These are phyloP conservation scores for Spathaspora gorwiae DNA, from an alignment of 805 yeast genomes.

Conservation along the genomic window DNA sequence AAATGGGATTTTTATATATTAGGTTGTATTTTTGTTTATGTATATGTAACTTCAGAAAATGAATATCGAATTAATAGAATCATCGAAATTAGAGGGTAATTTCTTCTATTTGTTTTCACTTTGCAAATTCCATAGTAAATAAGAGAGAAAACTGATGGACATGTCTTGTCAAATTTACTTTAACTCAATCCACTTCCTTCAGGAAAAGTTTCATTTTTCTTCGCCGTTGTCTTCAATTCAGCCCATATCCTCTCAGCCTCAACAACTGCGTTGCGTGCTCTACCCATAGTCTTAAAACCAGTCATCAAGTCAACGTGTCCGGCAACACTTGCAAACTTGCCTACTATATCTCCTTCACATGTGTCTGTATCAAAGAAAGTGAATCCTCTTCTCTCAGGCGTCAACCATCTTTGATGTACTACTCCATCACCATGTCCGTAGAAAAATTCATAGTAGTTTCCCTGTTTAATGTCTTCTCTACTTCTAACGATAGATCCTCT, in stretches of 20 bases:
- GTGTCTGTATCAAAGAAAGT: conserved; percentile 21
- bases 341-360: conserved; percentile 52
- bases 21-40: no score
- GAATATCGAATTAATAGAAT: no score
- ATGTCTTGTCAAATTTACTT: no score
- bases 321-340: conserved; percentile 54
- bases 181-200: not conserved
- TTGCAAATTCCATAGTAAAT: no score
- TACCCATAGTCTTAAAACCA: conserved; percentile 67
- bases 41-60: no score
- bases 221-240: not conserved
- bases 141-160: no score
- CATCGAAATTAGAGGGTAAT: no score
- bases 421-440: conserved; percentile 96
- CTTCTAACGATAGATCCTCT: conserved; percentile 70
- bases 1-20: no score
- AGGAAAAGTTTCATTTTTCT: not conserved
- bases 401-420: conserved; percentile 72
- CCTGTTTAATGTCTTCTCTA: conserved; percentile 58
- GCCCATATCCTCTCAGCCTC: conserved; percentile 50
- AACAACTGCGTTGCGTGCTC: conserved; percentile 60
- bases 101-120: no score
- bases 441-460: conserved; percentile 69
- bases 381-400: conserved; percentile 76
- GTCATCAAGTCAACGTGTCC: conserved; percentile 83